Percentiles rank a stretch among this genome's conserved stretches.
Conservation (phyloP, 2,329 filamentous ascomycete genomes). For the Hypomyces rosellus region DNA sequence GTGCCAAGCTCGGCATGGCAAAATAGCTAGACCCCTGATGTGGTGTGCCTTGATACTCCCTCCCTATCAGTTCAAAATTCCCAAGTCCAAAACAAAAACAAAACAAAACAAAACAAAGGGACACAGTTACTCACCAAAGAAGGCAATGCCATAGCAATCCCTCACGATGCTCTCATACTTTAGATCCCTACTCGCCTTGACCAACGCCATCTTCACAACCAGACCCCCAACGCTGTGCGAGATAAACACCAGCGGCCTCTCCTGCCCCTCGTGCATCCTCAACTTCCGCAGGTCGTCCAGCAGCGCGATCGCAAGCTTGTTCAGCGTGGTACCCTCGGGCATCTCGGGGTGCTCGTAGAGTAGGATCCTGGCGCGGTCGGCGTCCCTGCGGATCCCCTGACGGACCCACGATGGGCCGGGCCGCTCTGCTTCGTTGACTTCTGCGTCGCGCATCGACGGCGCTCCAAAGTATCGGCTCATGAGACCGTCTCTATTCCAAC, state of each 20-base stretch:
- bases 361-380: constrained; percentile 42
- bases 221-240: constrained; percentile 56
- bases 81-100: too few species aligned
- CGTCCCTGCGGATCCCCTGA: constrained; percentile 44
- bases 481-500: constrained; percentile 46
- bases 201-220: constrained; percentile 51
- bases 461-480: constrained; percentile 41
- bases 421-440: constrained; percentile 20
- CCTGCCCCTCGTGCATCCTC: constrained; percentile 26
- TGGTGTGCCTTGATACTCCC: constrained; percentile 40
- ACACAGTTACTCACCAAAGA: constrained; percentile 41
- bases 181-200: constrained; percentile 36
- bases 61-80: not conserved
- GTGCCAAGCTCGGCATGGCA: constrained; percentile 49
- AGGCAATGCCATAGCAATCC: constrained; percentile 55
- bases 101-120: too few species aligned
- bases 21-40: constrained; percentile 59
- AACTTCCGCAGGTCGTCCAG: constrained; percentile 36
- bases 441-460: constrained; percentile 33
- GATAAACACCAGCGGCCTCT: constrained; percentile 52
- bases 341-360: constrained; percentile 45
- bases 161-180: constrained; percentile 40
- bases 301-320: constrained; percentile 39
- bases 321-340: constrained; percentile 36
- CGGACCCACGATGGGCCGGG: constrained; percentile 43